Percentiles rank a stretch among this genome's conserved stretches.
phyloP scores from a whole-genome alignment of 257 asterid genomes.

The Solanum bulbocastanum region DNA sequence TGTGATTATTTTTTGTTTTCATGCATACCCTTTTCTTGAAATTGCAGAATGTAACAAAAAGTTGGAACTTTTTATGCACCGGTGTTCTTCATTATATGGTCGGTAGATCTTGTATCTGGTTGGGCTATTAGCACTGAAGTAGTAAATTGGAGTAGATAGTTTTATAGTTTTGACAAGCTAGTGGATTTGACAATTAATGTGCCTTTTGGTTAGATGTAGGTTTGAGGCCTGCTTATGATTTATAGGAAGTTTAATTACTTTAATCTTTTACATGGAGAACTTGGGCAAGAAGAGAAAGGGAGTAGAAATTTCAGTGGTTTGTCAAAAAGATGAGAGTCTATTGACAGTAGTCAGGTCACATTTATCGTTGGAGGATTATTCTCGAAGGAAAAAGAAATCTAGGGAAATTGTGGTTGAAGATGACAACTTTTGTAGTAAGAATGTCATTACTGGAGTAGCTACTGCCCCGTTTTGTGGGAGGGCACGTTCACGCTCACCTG shows the following conservation, averaged over 20 bases:
- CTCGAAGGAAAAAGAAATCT: slow-evolving; percentile 67
- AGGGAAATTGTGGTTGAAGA: slow-evolving; percentile 42
- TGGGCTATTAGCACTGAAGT: not conserved
- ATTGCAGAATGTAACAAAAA: slow-evolving; percentile 27
- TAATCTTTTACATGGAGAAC: slow-evolving; percentile 16
- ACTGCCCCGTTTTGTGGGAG: slow-evolving; percentile 79
- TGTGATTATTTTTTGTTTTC: not conserved
- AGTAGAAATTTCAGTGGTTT: slow-evolving; percentile 7
- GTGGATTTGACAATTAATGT: not conserved
- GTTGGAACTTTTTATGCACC: slow-evolving; percentile 2
- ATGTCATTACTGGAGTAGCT: slow-evolving; percentile 48
- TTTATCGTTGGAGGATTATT: slow-evolving; percentile 60
- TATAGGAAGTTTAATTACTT: not conserved
- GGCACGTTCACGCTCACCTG: slow-evolving; percentile 29
- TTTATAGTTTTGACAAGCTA: not conserved
- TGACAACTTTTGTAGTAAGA: slow-evolving; percentile 25
- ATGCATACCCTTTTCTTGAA: not conserved
- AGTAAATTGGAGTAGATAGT: not conserved
- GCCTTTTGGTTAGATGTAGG: slow-evolving; percentile 6
- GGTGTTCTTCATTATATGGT: slow-evolving; percentile 1
- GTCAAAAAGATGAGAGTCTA: slow-evolving; percentile 6
- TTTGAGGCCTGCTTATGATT: not conserved
- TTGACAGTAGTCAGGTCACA: slow-evolving; percentile 39
- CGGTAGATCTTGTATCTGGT: slow-evolving; percentile 7
- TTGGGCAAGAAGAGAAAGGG: slow-evolving; percentile 82